These are phyloP conservation scores for Corymbia maculata DNA, from an alignment of 345 rosid species.

Conservation along the genomic window DNA sequence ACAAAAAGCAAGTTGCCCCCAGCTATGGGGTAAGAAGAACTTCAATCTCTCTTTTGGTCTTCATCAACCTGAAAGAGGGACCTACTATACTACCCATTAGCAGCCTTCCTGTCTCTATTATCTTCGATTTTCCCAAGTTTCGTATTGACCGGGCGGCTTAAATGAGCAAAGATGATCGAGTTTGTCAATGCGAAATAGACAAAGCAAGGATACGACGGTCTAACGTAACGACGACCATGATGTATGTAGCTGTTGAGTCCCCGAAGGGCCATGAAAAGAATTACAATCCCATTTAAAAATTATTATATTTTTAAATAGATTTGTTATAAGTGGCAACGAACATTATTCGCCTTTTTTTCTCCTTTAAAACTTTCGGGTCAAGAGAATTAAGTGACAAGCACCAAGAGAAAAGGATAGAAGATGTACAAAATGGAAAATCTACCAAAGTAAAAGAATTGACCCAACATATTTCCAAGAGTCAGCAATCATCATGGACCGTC, in stretches of 20 bases:
- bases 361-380: neutral
- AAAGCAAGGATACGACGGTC: neutral
- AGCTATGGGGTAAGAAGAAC: neutral
- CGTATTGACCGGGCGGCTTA: neutral
- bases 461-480: neutral
- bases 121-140: neutral
- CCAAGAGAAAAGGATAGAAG: neutral
- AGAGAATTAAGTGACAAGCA: neutral
- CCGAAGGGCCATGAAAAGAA: neutral
- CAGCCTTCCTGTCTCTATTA: neutral
- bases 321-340: neutral
- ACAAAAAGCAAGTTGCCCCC: neutral
- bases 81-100: neutral
- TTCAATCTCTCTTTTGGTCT: neutral
- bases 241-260: neutral
- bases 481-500: neutral
- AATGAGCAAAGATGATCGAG: neutral
- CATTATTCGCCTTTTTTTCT: neutral
- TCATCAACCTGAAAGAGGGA: neutral
- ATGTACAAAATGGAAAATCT: neutral
- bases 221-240: neutral
- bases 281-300: neutral
- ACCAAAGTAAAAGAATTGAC: neutral
- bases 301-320: neutral
- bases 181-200: neutral